These are phyloP conservation scores for Ballota nigra DNA, from an alignment of 257 asterid genomes.

Conservation along the genomic window DNA sequence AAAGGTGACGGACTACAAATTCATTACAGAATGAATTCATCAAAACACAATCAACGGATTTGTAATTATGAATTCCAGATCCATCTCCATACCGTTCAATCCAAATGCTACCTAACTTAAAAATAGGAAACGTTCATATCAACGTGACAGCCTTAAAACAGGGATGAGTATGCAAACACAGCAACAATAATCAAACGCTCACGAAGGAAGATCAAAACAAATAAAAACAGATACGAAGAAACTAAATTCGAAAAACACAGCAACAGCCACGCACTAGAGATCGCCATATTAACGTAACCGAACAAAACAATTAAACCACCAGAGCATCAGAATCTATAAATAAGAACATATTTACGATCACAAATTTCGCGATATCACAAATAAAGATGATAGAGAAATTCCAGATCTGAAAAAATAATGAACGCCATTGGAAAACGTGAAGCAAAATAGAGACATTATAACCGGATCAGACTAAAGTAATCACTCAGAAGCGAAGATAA, in stretches of 20 bases:
- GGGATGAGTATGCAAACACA: background rate
- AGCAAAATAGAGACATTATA: background rate
- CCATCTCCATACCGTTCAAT: background rate
- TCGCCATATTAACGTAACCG: background rate
- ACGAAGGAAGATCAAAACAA: constrained; percentile 7
- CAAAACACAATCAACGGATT: background rate
- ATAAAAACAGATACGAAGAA: background rate
- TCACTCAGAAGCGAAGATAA: background rate
- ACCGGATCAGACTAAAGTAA: no score
- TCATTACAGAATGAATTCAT: background rate
- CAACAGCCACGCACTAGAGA: background rate
- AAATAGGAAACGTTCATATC: background rate
- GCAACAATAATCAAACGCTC: background rate
- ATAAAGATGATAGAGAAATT: background rate
- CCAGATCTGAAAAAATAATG: constrained; percentile 22
- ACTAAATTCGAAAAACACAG: background rate
- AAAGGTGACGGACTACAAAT: background rate
- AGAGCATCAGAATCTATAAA: background rate
- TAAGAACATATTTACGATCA: background rate
- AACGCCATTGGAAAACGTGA: background rate
- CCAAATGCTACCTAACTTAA: background rate
- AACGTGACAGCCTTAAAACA: background rate
- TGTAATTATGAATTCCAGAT: background rate
- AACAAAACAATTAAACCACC: background rate
- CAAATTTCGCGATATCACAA: background rate